Evolutionary conservation across 2,329 filamentous ascomycete genomes (phyloP).

Genomic region (Macrophomina pseudophaseolina): DNA sequence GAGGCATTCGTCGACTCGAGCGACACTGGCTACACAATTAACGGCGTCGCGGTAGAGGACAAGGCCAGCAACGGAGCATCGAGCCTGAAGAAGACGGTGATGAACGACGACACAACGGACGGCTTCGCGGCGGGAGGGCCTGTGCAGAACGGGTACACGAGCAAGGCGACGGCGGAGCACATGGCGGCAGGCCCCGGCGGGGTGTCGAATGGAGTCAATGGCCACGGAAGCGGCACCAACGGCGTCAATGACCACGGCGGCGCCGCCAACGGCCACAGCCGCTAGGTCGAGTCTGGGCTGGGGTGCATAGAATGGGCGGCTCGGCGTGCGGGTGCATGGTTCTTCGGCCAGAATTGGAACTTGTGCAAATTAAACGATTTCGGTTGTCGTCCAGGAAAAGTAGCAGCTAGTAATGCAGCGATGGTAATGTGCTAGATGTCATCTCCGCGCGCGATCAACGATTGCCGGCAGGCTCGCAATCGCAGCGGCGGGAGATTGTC

Average conservation of each 20-base stretch:
- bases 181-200: slow-evolving; percentile 37
- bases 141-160: slow-evolving; percentile 22
- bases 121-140: slow-evolving; percentile 26
- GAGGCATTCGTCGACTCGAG: slow-evolving; percentile 73
- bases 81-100: slow-evolving; percentile 33
- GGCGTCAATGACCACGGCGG: not conserved
- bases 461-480: not conserved
- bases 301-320: not conserved
- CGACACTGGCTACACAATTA: slow-evolving; percentile 67
- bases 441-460: slow-evolving; percentile 19
- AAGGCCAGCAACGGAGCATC: slow-evolving; percentile 32
- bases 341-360: not conserved
- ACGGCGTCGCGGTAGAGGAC: slow-evolving; percentile 46
- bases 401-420: slow-evolving; percentile 18
- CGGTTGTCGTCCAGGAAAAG: slow-evolving; percentile 20
- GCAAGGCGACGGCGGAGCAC: slow-evolving; percentile 26
- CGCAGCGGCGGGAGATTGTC: slow-evolving; percentile 16
- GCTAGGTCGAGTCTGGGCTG: not conserved
- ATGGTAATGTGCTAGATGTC: not conserved
- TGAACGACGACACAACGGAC: slow-evolving; percentile 34
- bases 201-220: slow-evolving; percentile 24
- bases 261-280: slow-evolving; percentile 13
- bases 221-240: not conserved
- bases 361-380: slow-evolving; percentile 17
- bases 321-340: slow-evolving; percentile 4